Conservation (phyloP, 2,329 filamentous ascomycete species). For the Aspergillus pseudonomiae region DNA sequence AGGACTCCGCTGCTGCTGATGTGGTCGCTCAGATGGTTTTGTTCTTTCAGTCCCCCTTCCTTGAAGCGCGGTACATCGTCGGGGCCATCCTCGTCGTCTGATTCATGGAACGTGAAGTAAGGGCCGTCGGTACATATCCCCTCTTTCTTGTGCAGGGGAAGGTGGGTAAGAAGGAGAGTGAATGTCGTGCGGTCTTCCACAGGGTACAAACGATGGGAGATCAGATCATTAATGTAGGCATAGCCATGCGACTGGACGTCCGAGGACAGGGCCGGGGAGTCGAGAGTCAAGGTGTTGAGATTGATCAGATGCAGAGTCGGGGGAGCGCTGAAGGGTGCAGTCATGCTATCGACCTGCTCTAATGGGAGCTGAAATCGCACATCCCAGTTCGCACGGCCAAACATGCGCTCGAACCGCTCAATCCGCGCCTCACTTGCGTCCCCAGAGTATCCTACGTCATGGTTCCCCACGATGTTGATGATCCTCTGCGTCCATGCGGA, state of each 20-base stretch:
- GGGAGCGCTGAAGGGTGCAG: constrained; percentile 1
- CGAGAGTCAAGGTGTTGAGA: constrained; percentile 91
- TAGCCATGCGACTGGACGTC: constrained; percentile 77
- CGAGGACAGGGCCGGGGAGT: constrained; percentile 72
- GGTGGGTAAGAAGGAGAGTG: constrained; percentile 86
- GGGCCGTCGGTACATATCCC: constrained; percentile 85
- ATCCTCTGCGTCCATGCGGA: constrained; percentile 72
- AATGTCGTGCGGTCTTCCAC: constrained; percentile 68
- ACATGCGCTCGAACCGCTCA: constrained; percentile 77
- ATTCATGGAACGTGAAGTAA: constrained; percentile 75
- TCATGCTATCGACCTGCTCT: not conserved
- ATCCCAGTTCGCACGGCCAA: constrained; percentile 90
- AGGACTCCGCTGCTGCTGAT: constrained; percentile 72
- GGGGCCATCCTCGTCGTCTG: constrained; percentile 65
- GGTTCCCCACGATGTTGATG: constrained; percentile 91
- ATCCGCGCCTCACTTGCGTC: constrained; percentile 79
- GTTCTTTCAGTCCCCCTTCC: constrained; percentile 67
- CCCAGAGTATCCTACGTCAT: constrained; percentile 94
- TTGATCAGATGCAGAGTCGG: constrained; percentile 79
- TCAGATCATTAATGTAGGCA: constrained; percentile 66
- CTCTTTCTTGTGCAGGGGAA: constrained; percentile 81
- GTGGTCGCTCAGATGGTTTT: constrained; percentile 81
- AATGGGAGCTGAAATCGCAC: constrained; percentile 68
- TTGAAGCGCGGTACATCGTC: constrained; percentile 39
- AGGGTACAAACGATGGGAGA: constrained; percentile 58